These are phyloP conservation scores for Pseudopithomyces chartarum DNA, from an alignment of 2,329 filamentous ascomycete genomes.

Conservation along the genomic window DNA sequence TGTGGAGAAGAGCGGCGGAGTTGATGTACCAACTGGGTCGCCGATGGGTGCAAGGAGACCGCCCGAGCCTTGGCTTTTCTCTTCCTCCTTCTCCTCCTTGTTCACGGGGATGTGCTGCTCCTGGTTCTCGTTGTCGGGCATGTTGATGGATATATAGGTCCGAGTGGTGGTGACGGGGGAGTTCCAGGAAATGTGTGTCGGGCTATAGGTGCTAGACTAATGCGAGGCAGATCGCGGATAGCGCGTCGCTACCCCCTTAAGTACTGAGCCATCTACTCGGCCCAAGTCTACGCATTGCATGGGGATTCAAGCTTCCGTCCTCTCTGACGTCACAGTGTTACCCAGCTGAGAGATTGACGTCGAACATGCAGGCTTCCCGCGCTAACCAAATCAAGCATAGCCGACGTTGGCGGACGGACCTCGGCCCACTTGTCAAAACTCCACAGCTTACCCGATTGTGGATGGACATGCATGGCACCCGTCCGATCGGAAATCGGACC, in stretches of 20 bases:
- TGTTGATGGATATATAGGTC: background rate
- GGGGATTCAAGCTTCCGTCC: background rate
- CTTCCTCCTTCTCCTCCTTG: conserved; percentile 22
- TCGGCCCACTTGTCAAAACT: background rate
- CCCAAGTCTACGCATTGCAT: background rate
- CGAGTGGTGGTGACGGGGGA: no score
- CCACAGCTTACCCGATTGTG: background rate
- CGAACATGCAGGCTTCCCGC: background rate
- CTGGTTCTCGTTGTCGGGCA: conserved; percentile 18
- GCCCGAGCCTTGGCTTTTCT: conserved; percentile 24
- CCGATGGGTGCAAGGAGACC: conserved; percentile 37
- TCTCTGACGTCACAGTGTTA: conserved; percentile 6
- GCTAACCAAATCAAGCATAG: background rate
- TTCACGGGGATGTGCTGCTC: conserved; percentile 34
- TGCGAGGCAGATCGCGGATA: background rate
- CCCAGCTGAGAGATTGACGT: background rate
- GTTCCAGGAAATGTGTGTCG: no score
- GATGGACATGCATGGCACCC: background rate
- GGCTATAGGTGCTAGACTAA: background rate
- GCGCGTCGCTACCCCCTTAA: background rate
- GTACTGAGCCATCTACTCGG: background rate
- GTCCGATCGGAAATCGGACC: background rate
- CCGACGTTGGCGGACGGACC: background rate
- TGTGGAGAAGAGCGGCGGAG: background rate
- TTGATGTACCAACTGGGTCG: conserved; percentile 36